phyloP scores from a whole-genome alignment of 768 basidiomycete species.

The Fomitopsis pulvina region DNA sequence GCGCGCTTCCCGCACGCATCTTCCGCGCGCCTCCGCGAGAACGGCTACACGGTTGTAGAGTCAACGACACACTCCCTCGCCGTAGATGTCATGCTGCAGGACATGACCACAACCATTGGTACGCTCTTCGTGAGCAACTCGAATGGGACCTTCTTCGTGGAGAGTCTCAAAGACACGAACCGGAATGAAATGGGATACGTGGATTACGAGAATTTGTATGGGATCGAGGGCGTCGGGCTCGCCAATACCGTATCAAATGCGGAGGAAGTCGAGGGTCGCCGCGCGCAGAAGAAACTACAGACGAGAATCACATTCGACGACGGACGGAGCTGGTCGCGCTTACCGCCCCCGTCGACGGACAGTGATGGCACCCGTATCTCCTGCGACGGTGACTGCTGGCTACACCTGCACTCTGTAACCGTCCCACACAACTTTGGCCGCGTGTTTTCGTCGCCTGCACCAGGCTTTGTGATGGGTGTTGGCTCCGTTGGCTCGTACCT shows the following conservation, averaged over 20 bases:
- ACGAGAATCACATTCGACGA: slow-evolving; percentile 90
- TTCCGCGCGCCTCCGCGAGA: slow-evolving; percentile 72
- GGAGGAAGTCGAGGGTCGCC: slow-evolving; percentile 71
- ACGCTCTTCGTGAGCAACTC: slow-evolving; percentile 95
- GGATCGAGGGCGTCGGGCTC: slow-evolving; percentile 85
- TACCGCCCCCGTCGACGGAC: slow-evolving; percentile 54
- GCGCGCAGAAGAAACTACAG: slow-evolving; percentile 64
- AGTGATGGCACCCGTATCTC: slow-evolving; percentile 50
- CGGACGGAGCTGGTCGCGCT: slow-evolving; percentile 71
- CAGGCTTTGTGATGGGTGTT: slow-evolving; percentile 95
- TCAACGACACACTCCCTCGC: slow-evolving; percentile 89
- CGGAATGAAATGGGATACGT: slow-evolving; percentile 84
- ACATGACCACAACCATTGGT: slow-evolving; percentile 55
- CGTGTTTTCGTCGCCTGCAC: slow-evolving; percentile 91
- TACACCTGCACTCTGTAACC: slow-evolving; percentile 93
- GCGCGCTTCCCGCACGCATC: slow-evolving; percentile 92
- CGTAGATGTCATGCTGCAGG: slow-evolving; percentile 84
- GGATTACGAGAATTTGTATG: slow-evolving; percentile 86
- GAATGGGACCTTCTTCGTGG: slow-evolving; percentile 92
- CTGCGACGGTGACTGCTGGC: slow-evolving; percentile 71
- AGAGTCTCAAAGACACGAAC: slow-evolving; percentile 89
- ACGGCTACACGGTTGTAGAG: slow-evolving; percentile 95
- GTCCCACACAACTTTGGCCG: slow-evolving; percentile 90
- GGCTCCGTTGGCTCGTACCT: slow-evolving; percentile 75
- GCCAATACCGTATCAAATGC: slow-evolving; percentile 85